These are phyloP conservation scores for Aspergillus aculeatinus DNA, from an alignment of 2,329 filamentous ascomycete species.

Conservation along the genomic window DNA sequence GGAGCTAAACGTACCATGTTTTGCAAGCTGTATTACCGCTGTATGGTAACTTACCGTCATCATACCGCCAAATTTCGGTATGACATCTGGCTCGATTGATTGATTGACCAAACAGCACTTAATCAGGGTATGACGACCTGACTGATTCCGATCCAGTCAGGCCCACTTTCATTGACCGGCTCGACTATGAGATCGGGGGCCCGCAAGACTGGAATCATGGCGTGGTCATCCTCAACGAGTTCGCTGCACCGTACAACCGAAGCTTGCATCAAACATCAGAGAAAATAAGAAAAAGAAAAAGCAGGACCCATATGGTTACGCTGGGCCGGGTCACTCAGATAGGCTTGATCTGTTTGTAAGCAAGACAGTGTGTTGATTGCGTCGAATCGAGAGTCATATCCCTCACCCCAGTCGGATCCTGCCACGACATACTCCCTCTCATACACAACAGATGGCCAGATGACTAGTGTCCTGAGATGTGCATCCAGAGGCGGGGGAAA, in stretches of 20 bases:
- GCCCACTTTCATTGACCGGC: background rate
- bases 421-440: background rate
- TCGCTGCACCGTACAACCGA: background rate
- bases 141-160: background rate
- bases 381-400: background rate
- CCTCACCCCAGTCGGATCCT: constrained; percentile 3
- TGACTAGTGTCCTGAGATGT: too few species aligned
- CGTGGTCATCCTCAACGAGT: background rate
- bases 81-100: too few species aligned
- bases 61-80: background rate
- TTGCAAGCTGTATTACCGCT: background rate
- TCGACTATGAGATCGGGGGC: background rate
- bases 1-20: background rate
- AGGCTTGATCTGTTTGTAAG: background rate
- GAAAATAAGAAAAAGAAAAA: too few species aligned
- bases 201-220: background rate
- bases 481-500: too few species aligned
- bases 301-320: too few species aligned
- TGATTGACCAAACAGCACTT: background rate
- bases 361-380: background rate
- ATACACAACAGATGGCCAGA: background rate
- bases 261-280: background rate
- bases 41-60: background rate
- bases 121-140: background rate
- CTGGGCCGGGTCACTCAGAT: too few species aligned